These are phyloP conservation scores for Wakefieldia striispora DNA, from an alignment of 768 basidiomycete species.

Conservation along the genomic window DNA sequence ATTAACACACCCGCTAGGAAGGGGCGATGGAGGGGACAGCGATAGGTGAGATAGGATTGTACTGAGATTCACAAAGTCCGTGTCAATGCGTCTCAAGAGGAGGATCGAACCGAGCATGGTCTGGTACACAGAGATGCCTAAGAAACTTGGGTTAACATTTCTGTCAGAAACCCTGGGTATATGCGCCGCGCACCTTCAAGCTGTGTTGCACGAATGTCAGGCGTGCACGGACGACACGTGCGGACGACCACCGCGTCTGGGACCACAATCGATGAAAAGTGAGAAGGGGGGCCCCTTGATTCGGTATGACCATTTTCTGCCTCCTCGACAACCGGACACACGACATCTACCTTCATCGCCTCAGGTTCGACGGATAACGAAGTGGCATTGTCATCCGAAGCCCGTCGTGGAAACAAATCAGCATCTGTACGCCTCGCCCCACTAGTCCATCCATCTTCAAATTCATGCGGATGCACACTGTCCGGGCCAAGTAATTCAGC, in stretches of 20 bases:
- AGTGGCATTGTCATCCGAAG: background rate
- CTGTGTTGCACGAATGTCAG: constrained; percentile 63
- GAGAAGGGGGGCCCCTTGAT: background rate
- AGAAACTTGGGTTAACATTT: constrained; percentile 8
- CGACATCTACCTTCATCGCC: constrained; percentile 3
- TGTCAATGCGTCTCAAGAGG: constrained; percentile 72
- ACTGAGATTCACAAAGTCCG: constrained; percentile 74
- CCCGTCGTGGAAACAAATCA: constrained; percentile 6
- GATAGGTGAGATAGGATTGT: constrained; percentile 41
- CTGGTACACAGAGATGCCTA: constrained; percentile 76
- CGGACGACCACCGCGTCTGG: constrained; percentile 50
- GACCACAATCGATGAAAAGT: constrained; percentile 2
- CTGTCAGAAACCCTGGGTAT: background rate
- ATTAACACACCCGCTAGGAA: constrained; percentile 45
- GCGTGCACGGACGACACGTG: constrained; percentile 62
- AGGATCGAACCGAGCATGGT: constrained; percentile 54
- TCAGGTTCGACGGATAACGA: background rate
- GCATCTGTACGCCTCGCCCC: constrained; percentile 12
- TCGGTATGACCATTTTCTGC: constrained; percentile 2
- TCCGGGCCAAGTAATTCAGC: constrained; percentile 47
- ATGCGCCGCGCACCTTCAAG: constrained; percentile 56
- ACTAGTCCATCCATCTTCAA: constrained; percentile 37
- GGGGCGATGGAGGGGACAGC: constrained; percentile 31
- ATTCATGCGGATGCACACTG: constrained; percentile 40
- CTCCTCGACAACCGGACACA: constrained; percentile 6